Evolutionary conservation across 352 stramenopile species (phyloP), one percentile per base, ranked within the genome.

Genomic region (Globisporangium abappressorium): DNA sequence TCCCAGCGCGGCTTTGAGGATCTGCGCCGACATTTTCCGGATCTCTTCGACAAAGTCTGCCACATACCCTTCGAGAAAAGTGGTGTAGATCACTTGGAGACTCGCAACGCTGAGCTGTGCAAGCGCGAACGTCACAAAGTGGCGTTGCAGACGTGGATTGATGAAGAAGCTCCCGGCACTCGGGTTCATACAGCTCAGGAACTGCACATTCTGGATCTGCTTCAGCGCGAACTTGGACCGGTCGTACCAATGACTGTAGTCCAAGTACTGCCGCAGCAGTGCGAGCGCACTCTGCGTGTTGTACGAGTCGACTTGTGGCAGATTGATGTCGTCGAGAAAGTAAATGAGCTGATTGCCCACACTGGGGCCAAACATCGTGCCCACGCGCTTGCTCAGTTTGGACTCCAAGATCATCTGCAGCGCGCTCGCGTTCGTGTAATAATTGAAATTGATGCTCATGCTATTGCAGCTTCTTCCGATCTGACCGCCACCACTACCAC

Each of bases 311-410:
- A 98, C 81, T 71, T 98, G 89, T 18, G 96, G 96, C 15, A 99
- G 72, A 65, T 99, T 98, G 43, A 99, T 68, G 67, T 99, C 96
- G 68, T 99, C 96, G 8, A 99, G 71, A 70, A 99, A 99, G 72
- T 98, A 98, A 34, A 99, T 81, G 26, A 98, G 75, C 38, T 95
- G 82, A n/a, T 87, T 76, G 30, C 92, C 93, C 15, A 79, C 68
- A 2, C 72, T 84, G 5, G 92, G 92, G 3, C 91, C 92, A 70
- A 91, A 97, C 3, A 81, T 95, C 8, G 73, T 73, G 0, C 84
- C 87, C 38, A 98, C 87, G 67, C 94, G 92, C 71, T 98, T 98
- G 49, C 80, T 82, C 51, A 84, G 87, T 77, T 82, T 95, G 76
- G 84, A 96, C 75, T 94, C 85, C 49, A 99, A 82, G 7, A 94